These are phyloP conservation scores for Backusella circina DNA, from an alignment of 192 early-diverging fungal genomes.

Conservation along the genomic window DNA sequence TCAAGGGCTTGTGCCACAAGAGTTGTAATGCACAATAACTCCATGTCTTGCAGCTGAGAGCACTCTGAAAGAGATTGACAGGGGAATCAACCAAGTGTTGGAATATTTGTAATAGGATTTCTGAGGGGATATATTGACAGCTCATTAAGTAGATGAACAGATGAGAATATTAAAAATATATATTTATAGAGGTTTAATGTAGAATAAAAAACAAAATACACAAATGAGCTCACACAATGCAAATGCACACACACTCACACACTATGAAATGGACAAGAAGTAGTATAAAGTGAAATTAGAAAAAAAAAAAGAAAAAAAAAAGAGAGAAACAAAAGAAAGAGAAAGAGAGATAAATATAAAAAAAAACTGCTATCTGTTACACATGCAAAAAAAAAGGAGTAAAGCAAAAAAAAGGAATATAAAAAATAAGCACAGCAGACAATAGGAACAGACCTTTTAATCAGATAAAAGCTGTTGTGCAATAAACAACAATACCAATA, in stretches of 20 bases:
- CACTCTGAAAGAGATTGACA: slow-evolving; percentile 42
- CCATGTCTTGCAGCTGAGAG: slow-evolving; percentile 53
- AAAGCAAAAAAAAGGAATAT: background rate
- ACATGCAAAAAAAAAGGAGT: background rate
- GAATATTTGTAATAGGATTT: slow-evolving; percentile 46
- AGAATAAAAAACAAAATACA: background rate
- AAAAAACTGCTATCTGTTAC: background rate
- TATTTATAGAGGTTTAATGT: background rate
- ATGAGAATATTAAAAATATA: background rate
- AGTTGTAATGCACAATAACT: slow-evolving; percentile 50
- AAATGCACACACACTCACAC: background rate
- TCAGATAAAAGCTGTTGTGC: background rate
- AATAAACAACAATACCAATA: background rate
- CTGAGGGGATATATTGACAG: slow-evolving; percentile 35
- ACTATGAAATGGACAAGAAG: background rate
- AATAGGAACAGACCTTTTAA: background rate
- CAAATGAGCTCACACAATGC: background rate
- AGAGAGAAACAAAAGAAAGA: background rate
- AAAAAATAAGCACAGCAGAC: background rate
- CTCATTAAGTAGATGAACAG: background rate
- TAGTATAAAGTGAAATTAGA: background rate
- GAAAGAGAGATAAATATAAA: background rate
- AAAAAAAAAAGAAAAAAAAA: background rate
- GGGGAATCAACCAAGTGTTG: slow-evolving; percentile 32
- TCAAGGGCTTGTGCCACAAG: slow-evolving; percentile 49